These are phyloP conservation scores for Alternaria brassicae DNA, from an alignment of 2,329 filamentous ascomycete genomes.

Conservation along the genomic window DNA sequence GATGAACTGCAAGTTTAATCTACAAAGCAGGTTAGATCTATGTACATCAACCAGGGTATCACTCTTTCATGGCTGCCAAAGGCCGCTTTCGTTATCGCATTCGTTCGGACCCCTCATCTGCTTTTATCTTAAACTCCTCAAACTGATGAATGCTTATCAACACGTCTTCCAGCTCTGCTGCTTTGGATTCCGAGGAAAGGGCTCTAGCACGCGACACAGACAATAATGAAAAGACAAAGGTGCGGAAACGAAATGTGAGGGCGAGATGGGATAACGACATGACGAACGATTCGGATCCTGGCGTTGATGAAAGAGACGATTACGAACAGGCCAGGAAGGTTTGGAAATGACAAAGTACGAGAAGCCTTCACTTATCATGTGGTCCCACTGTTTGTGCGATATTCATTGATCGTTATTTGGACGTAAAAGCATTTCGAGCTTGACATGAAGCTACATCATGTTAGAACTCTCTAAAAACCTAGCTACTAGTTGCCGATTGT, in stretches of 20 bases:
- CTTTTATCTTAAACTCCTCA: background rate
- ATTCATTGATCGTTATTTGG: rapidly evolving
- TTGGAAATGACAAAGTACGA: too few relatives aligned
- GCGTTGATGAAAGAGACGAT: background rate
- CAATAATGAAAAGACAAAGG: background rate
- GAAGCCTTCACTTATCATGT: background rate
- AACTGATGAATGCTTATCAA: background rate
- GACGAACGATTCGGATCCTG: background rate
- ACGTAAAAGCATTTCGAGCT: background rate
- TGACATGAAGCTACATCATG: too few relatives aligned
- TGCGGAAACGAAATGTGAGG: background rate
- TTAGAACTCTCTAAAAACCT: background rate
- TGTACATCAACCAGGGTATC: background rate
- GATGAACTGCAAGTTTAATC: background rate
- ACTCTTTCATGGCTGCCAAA: background rate
- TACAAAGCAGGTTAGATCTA: background rate
- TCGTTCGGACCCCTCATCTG: background rate
- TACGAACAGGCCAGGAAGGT: background rate
- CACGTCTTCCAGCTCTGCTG: background rate
- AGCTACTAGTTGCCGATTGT: too few relatives aligned
- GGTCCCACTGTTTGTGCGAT: background rate
- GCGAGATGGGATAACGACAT: background rate
- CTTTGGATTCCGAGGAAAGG: background rate
- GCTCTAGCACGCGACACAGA: background rate
- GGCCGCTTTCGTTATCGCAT: background rate